phyloP scores from a whole-genome alignment of 1,284 basidiomycete species.

The Chondrostereum purpureum region DNA sequence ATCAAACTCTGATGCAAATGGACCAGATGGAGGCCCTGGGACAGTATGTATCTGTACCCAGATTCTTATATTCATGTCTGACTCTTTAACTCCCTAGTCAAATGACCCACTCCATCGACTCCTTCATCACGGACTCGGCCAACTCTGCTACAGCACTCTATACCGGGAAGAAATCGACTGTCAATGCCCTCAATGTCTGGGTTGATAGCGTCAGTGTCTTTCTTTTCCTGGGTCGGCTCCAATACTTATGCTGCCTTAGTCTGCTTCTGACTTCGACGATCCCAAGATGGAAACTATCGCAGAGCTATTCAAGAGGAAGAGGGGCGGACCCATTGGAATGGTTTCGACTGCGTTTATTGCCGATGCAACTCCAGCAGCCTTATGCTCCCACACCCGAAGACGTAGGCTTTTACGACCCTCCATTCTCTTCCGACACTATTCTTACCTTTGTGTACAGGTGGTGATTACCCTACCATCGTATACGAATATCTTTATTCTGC shows the following conservation, averaged over 20 bases:
- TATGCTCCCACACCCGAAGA: constrained; percentile 33
- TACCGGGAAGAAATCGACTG: constrained; percentile 34
- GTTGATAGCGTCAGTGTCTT: constrained; percentile 29
- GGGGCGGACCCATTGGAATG: constrained; percentile 32
- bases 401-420: constrained; percentile 17
- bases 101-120: constrained; percentile 39
- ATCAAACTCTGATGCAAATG: constrained; percentile 37
- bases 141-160: constrained; percentile 37
- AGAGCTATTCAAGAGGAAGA: constrained; percentile 31
- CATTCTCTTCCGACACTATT: neutral
- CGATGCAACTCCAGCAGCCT: constrained; percentile 35
- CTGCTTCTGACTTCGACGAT: constrained; percentile 30
- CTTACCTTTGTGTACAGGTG: constrained; percentile 14
- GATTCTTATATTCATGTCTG: neutral
- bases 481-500: constrained; percentile 29
- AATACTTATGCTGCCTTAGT: constrained; percentile 18
- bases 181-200: constrained; percentile 32
- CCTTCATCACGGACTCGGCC: constrained; percentile 38
- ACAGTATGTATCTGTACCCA: constrained; percentile 29
- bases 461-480: constrained; percentile 25
- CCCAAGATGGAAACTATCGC: constrained; percentile 39
- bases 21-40: constrained; percentile 38
- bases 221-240: neutral
- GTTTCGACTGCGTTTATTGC: constrained; percentile 35
- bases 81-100: constrained; percentile 20